Conservation (phyloP, 768 basidiomycete genomes). For the Trametes punicea region DNA sequence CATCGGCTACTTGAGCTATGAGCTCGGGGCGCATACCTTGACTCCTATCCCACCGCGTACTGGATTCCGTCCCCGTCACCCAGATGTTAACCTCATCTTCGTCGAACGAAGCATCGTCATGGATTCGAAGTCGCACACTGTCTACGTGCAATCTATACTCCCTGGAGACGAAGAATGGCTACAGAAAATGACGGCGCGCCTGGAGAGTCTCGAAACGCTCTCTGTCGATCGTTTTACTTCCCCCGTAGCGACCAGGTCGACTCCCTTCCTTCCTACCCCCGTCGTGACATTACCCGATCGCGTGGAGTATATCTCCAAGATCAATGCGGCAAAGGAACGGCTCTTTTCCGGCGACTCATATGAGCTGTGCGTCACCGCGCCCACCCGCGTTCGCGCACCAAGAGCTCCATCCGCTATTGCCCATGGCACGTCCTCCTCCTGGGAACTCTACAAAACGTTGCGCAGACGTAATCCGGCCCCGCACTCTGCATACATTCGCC, state of each 20-base stretch:
- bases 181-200: constrained; percentile 34
- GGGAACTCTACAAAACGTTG: constrained; percentile 72
- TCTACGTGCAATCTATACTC: constrained; percentile 64
- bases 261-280: constrained; percentile 17
- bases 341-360: constrained; percentile 87
- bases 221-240: constrained; percentile 6
- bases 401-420: constrained; percentile 20
- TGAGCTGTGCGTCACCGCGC: constrained; percentile 87
- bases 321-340: constrained; percentile 66
- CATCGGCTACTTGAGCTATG: constrained; percentile 76
- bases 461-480: constrained; percentile 83
- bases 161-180: constrained; percentile 63
- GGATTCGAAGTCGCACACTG: constrained; percentile 47
- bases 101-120: constrained; percentile 77
- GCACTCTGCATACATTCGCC: constrained; percentile 76
- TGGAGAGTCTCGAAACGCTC: constrained; percentile 27
- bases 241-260: constrained; percentile 21
- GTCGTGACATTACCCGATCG: constrained; percentile 54
- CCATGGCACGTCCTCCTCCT: constrained; percentile 45
- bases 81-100: constrained; percentile 73
- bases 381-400: constrained; percentile 54
- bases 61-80: constrained; percentile 36
- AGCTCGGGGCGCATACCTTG: constrained; percentile 63
- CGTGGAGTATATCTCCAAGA: constrained; percentile 60
- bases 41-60: constrained; percentile 37